phyloP scores from a whole-genome alignment of 805 yeast species.

The Lipomyces chichibuensis region DNA sequence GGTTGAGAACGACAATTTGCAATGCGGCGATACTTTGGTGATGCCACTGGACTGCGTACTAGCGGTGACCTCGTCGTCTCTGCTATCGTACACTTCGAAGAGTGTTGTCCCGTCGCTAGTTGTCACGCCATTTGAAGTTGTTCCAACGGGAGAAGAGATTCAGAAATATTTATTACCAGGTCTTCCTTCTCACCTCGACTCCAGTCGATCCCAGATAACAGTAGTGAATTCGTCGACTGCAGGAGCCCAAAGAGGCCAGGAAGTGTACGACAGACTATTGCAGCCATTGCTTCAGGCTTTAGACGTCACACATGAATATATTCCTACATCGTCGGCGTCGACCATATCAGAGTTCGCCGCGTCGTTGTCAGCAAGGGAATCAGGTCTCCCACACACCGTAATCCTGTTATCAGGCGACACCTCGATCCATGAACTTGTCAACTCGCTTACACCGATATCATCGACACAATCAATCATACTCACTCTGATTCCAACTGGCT shows the following conservation, averaged over 20 bases:
- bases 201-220: conserved; percentile 36
- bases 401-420: conserved; percentile 85
- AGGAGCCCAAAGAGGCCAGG: conserved; percentile 39
- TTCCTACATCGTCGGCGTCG: conserved; percentile 42
- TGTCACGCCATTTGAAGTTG: neutral
- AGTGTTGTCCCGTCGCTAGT: neutral
- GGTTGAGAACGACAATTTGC: neutral
- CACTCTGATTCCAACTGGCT: conserved; percentile 68
- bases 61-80: neutral
- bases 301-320: conserved; percentile 44
- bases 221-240: conserved; percentile 45
- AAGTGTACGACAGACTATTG: conserved; percentile 41
- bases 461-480: conserved; percentile 23
- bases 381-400: conserved; percentile 45
- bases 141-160: neutral
- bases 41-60: neutral
- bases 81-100: neutral
- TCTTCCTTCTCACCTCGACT: conserved; percentile 21
- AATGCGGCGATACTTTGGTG: neutral
- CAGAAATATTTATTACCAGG: conserved; percentile 3
- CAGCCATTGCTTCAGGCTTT: conserved; percentile 44
- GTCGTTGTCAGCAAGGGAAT: conserved; percentile 36
- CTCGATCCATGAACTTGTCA: conserved; percentile 74
- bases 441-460: conserved; percentile 46
- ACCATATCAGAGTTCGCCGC: conserved; percentile 43